Conservation (phyloP, 208 protist genomes). For the Novymonas esmeraldas region DNA sequence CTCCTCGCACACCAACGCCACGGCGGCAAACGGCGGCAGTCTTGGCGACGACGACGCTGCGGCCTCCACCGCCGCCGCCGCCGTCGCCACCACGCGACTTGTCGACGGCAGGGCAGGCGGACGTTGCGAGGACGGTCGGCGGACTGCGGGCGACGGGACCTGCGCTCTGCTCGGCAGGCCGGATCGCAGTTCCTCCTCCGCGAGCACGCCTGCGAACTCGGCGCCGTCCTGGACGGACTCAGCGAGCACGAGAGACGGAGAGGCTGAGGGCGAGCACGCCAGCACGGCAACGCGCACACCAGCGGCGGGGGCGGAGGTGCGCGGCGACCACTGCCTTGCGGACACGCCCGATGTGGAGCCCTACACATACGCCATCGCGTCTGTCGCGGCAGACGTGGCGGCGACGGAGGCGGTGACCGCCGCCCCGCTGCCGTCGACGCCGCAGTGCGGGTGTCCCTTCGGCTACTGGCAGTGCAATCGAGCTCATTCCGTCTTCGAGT, state of each 20-base stretch:
- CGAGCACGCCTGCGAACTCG: too few relatives aligned
- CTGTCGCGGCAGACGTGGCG: neutral
- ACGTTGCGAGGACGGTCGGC: neutral
- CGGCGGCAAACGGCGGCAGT: neutral
- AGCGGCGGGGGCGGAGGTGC: neutral
- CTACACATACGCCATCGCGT: constrained; percentile 5
- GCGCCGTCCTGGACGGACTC: neutral
- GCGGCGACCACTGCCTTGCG: neutral
- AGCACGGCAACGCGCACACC: neutral
- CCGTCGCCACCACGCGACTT: neutral
- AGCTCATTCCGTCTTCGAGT: constrained; percentile 68
- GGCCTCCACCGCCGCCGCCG: neutral
- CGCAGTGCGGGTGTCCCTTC: constrained; percentile 41
- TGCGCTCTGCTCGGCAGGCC: neutral
- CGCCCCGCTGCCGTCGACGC: neutral
- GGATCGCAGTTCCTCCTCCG: too few relatives aligned
- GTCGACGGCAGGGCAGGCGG: too few relatives aligned
- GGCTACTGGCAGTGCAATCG: constrained; percentile 59
- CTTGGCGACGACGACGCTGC: neutral
- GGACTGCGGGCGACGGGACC: too few relatives aligned
- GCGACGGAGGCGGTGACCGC: neutral
- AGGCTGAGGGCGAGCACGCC: neutral
- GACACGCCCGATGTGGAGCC: constrained; percentile 13
- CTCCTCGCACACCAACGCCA: constrained; percentile 1
- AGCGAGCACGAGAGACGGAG: neutral